Evolutionary conservation across 2,329 filamentous ascomycete genomes (phyloP), one percentile per base, ranked within the genome.

Genomic region (Colletotrichum sp.): DNA sequence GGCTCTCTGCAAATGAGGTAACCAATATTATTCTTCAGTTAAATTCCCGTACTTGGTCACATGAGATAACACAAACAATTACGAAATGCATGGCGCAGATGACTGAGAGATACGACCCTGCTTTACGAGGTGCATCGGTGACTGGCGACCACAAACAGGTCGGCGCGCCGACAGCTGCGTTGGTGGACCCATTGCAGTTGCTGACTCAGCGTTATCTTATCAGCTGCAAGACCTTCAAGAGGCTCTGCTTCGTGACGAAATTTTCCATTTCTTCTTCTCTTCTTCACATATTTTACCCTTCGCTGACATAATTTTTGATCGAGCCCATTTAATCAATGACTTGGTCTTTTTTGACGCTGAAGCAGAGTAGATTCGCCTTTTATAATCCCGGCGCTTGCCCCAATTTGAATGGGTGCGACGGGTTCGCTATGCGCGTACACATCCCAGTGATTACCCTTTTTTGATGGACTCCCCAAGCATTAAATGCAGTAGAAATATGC

Each of bases 371-470:
- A 63, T 60, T 70, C 84, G 88, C 89, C 88, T 88, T 91, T 92
- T 88, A 91, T 90, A 92, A 92, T 92, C 89, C 88, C 86, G 84
- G 85, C 84, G 84, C 86, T 84, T 86, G 85, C 88, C 86, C 81
- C 81, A 81, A 79, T 81, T 80, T 80, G 79, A 78, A 84, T 85
- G 88, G 86, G 88, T 86, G 86, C 85, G 83, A 84, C 86, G 87
- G 90, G 89, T 92, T 92, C 90, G 90, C 90, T 92, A 89, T 90
- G 90, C 84, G 90, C 90, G 87, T 83, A 92, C 89, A 92, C 89
- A 30, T 32, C 30, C 64, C 60, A 39, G 52, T 74, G 55, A 73
- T 60, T 48, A 55, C 68, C 59, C 15, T 65, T 59, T 64, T 52
- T 34, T 65, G 36, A 30, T 71, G n/a, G 48, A 66, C 71, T 75